Evolutionary conservation across 345 rosid genomes (phyloP).

Genomic region (Populus tremula): DNA sequence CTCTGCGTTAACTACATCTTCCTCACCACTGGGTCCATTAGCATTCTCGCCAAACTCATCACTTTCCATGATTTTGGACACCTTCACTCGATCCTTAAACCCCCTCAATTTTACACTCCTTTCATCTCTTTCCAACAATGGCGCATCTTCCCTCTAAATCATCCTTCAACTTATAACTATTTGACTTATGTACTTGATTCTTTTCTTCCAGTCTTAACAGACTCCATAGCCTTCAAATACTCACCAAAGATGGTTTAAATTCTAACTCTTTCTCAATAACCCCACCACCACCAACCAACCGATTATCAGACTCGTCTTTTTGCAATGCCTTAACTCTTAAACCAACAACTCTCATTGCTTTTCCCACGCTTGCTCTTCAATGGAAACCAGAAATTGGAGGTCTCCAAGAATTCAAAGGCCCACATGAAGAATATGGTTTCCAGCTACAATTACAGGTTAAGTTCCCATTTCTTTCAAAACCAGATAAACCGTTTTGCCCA

Average conservation of each 20-base stretch:
- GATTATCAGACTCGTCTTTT: slow-evolving; percentile 23
- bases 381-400: slow-evolving; percentile 20
- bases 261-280: slow-evolving; percentile 44
- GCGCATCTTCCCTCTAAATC: slow-evolving; percentile 15
- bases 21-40: not conserved
- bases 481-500: slow-evolving; percentile 30
- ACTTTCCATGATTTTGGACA: slow-evolving; percentile 2
- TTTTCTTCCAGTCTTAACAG: slow-evolving; percentile 49
- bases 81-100: slow-evolving; percentile 16
- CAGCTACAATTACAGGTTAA: slow-evolving; percentile 10
- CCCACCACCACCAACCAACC: slow-evolving; percentile 34
- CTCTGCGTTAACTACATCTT: not conserved
- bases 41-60: slow-evolving; percentile 11
- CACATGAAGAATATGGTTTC: slow-evolving; percentile 26
- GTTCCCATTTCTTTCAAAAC: slow-evolving; percentile 25
- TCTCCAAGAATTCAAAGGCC: slow-evolving; percentile 26
- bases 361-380: slow-evolving; percentile 25
- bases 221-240: slow-evolving; percentile 76
- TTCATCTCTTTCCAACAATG: slow-evolving; percentile 17
- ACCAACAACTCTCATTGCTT: slow-evolving; percentile 23
- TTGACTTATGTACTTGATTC: slow-evolving; percentile 33
- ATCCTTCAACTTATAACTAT: slow-evolving; percentile 18
- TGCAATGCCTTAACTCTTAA: slow-evolving; percentile 28
- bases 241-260: slow-evolving; percentile 70
- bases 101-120: slow-evolving; percentile 29